Base-by-base conservation (phyloP, 1,139 yeast genomes). In the Kazachstania sp. region DNA sequence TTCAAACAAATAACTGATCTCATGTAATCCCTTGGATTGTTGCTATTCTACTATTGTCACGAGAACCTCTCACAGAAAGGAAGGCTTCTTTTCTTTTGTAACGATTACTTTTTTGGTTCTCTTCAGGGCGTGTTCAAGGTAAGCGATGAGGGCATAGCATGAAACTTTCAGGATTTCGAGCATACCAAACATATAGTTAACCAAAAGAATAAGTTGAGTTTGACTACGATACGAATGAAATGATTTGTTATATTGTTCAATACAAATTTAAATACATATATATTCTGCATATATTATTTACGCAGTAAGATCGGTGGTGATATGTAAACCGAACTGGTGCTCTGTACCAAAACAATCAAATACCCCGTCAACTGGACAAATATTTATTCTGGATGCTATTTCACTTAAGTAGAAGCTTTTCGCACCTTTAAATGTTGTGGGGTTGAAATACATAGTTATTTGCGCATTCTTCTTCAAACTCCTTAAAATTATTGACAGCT, bases 291-390 rank as follows among this genome's bases (percentile, higher is more conserved):
- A n/a, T 32, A n/a, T 32, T 1, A n/a, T n/a, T 7, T 9, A 18
- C 19, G 30, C 7, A 12, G 28, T 4, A 18, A 29, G 36, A 19
- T 18, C 18, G 31, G 39, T 19, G 37, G 36, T 45, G 16, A 54
- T 45, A 34, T 56, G 62, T 13, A 55, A 45, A 8, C 57, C 65
- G 41, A 50, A 57, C 4, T 41, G 39, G 40, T 53, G 49, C 32
- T 48, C 43, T 1, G 41, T 23, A 6, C 66, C 66, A 9, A 46
- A 43, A 37, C 46, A 49, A 46, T 63, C 60, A 41, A 50, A 64
- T 4, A 63, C 58, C 18, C 42, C 30, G 29, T 55, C 52, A 1
- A 61, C 66, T 1, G 66, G 65, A 37, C 37, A 38, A 9, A 35
- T 3, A 4, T 3, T 31, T 15, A 39, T 29, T 18, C 20, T 39